Base-by-base conservation (phyloP, 2,329 filamentous ascomycete genomes). In the Pseudohalonectria lignicola region DNA sequence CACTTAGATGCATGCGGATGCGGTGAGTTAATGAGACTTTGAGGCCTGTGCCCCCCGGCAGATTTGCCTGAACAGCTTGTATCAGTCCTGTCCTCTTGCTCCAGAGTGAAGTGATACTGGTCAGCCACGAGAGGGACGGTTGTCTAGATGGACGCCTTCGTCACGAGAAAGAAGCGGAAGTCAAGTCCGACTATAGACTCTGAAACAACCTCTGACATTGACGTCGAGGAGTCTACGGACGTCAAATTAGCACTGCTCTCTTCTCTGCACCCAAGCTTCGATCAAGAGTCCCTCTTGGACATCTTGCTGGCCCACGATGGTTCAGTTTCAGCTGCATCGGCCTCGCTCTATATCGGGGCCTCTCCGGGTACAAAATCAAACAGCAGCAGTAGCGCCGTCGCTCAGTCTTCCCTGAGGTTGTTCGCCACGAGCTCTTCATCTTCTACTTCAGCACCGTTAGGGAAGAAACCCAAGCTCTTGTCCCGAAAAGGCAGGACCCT, bases 171-270 rank as follows among this genome's bases (percentile, higher is more conserved):
- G 40, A 79, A 76, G 55, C 69, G 74, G 39, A 77, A 60, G 47
- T 50, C 49, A 38, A 50, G 41, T 47, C 33, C 41, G 26, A 26
- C 39, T 32, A 5, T 28, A 25, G 21, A 25, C 25, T 30, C 9
- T 16, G n/a, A 8, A 41, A 9, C 26, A 37, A 43, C 40, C 41
- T 41, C 23, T 37, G 15, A 33, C 39, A 50, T 53, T 5, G 56
- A 59, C 15, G 72, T 77, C 13, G 76, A 87, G 13, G 84, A 94
- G 34, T 79, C 83, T 1, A 98, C 92, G 0, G 92, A 96, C 45
- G 67, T 93, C 49, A 96, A 95, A 53, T 63, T 98, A 12, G 87
- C 87, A 2, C 65, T 94, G 2, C 64, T 98, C 3, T 74, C 81
- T 2, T 96, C 92, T 1, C 61, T 95, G 0, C 72, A 87, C 46